Base-by-base conservation (phyloP, 2,329 filamentous ascomycete genomes). In the Venturia oleaginea region DNA sequence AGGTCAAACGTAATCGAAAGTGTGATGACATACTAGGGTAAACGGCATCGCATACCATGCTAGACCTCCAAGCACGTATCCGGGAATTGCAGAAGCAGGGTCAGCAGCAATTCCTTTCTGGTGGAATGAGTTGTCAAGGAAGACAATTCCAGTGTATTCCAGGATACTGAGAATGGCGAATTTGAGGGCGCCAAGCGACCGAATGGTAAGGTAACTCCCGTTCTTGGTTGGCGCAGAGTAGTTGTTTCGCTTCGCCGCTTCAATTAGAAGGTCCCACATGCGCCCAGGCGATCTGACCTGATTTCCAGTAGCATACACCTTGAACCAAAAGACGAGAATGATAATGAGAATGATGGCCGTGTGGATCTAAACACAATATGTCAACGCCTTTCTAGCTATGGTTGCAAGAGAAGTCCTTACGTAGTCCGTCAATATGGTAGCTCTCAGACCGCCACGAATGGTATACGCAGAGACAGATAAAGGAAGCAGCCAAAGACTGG, bases 161-260 rank as follows among this genome's bases (percentile, higher is more conserved):
- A 74, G 75, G 11, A 78, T 70, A 51, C 77, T 76, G 42, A 78
- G 77, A 32, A 78, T 73, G 15, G 75, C 77, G 62, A 80, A 80
- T 24, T 79, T 72, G 42, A 69, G 68, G 8, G 67, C 69, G 5
- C 70, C 71, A 34, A 68, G 62, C n/a, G 65, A 68, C 46, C 63
- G 59, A 67, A 70, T 69, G 15, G 69, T 70, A 17, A 70, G 61
- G 51, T 71, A 70, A 17, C 64, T 66, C 4, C 71, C 71, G n/a
- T 75, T 70, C 3, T 73, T 67, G 83, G 0, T 86, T 82, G 73
- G 96, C 96, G 10, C 92, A 91, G 0, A 84, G 82, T 1, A 96
- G 65, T 78, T 71, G n/a, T 75, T 71, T 17, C 71, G 70, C 19
- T 69, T 66, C 0, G 72, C 73, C 19, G 76, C 76, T 48, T 67